Base-by-base conservation (phyloP, 2,329 filamentous ascomycete species). In the Fusarium poae region DNA sequence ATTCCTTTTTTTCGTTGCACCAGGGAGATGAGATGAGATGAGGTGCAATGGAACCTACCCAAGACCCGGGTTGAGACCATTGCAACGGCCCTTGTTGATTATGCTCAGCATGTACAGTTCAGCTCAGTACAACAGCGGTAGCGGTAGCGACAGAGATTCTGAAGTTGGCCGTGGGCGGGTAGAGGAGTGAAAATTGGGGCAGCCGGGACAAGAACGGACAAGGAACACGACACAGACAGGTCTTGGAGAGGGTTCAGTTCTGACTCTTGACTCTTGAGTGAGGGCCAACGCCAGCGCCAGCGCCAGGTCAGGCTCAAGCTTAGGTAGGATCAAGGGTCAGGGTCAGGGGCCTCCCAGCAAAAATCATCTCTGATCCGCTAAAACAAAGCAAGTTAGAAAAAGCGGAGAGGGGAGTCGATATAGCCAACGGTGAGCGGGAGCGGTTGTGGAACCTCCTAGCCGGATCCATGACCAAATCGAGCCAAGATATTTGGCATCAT, bases 361-460 rank as follows among this genome's bases (percentile, higher is more conserved):
- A 23, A 50, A 34, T 27, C 34, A 37, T 29, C 48, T 21, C 23
- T 51, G 23, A 16, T 43, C 34, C 52, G 50, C 51, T 44, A 50
- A 30, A 23, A 13, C 27, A 27, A 35, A 23, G 8, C 30, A n/a
- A 20, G n/a, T 50, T 25, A n/a, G 25, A 3, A 18, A 8, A 25
- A 32, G 15, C 27, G 21, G 20, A 43, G 34, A n/a, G 66, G 44
- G 61, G 65, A 16, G 66, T 69, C 15, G 5, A 13, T 57, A 29
- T 68, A 68, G 66, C 66, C 66, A 68, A 68, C 66, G 65, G 66
- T 66, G 65, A 61, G 49, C 65, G 65, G 65, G 65, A 68, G 50
- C 65, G 60, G 61, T 61, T 69, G 66, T 66, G 65, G 65, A 62
- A 57, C 45, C 50, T 65, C 39, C 32, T 57, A 49, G 60, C 60